Base-by-base conservation (phyloP, 192 early-diverging fungal genomes). In the Podila clonocystis region DNA sequence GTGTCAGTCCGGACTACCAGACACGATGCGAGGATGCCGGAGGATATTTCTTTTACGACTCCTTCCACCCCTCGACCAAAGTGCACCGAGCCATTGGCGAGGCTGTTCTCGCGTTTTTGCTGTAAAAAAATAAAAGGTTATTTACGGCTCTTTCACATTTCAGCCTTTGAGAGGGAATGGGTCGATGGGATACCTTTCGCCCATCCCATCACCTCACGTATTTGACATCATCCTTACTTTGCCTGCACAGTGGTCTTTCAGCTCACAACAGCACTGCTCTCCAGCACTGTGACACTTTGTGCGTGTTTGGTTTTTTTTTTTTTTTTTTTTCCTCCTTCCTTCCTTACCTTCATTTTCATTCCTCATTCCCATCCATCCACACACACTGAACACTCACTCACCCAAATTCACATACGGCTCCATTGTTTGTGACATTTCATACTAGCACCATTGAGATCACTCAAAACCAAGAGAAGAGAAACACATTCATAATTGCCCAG, bases 31-130 rank as follows among this genome's bases (percentile, higher is more conserved):
- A 12, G 9, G 26, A 72, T 65, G 65, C 77, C 1, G 34, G 36
- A 19, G 61, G 49, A 19, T 41, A 73, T 19, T 69, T 73, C 17
- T 80, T 61, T 31, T 80, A 65, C 33, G 77, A 80, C 22, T 49
- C 62, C 1, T 80, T 58, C 48, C 77, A 80, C 29, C 49, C 67
- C 0, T 64, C 77, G 41, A 57, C 77, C 67, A 80, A 70, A 45
- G 50, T 73, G 26, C 77, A 80, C 34, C 52, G 62, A 2, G 77
- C 66, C 61, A 38, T 80, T 52, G 77, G 66, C 22, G 58, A 68
- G 5, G 67, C 57, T 19, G n/a, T 80, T 5, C 58, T 80, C 11
- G 30, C 41, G 41, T 2, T 60, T 20, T 17, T 72, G 13, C 19
- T 72, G 50, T 45, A 12, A 15, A 45, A 0, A 45, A 45, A 45